These are phyloP conservation scores for Saturnispora serradocipensis DNA, from an alignment of 805 yeast genomes.

Conservation along the genomic window DNA sequence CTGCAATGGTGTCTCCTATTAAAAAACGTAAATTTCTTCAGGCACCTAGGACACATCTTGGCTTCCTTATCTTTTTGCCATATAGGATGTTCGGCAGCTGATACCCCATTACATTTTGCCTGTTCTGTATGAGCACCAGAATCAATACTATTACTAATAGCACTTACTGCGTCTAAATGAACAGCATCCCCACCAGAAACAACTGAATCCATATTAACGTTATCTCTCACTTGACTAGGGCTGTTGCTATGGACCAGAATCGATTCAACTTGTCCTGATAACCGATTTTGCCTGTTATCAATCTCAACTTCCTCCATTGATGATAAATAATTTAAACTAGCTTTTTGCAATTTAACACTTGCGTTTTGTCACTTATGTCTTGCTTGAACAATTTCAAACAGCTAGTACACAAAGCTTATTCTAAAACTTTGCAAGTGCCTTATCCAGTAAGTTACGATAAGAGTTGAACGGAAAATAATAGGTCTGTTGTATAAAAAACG, in stretches of 20 bases:
- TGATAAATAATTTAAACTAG: background rate
- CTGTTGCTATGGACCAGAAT: background rate
- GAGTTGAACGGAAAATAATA: background rate
- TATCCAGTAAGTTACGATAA: background rate
- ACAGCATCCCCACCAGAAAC: background rate
- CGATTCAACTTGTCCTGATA: background rate
- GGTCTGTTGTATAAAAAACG: background rate
- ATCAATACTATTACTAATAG: background rate
- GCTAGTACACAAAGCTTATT: background rate
- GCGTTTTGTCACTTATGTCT: background rate
- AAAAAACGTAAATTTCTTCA: slow-evolving; percentile 43
- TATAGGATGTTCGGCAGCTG: slow-evolving; percentile 24
- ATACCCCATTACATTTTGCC: background rate
- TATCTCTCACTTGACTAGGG: background rate
- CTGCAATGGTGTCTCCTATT: slow-evolving; percentile 79
- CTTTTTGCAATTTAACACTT: background rate
- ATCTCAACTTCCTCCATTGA: background rate
- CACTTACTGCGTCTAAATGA: background rate
- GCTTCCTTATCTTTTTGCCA: slow-evolving; percentile 70
- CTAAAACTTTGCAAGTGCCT: background rate
- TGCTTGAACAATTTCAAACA: background rate
- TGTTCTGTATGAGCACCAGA: background rate
- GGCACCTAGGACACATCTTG: slow-evolving; percentile 47
- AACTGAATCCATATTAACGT: background rate
- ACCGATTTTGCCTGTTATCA: background rate